Evolutionary conservation across 163 green algal species (phyloP).

Genomic region (Chloroidium sp.): DNA sequence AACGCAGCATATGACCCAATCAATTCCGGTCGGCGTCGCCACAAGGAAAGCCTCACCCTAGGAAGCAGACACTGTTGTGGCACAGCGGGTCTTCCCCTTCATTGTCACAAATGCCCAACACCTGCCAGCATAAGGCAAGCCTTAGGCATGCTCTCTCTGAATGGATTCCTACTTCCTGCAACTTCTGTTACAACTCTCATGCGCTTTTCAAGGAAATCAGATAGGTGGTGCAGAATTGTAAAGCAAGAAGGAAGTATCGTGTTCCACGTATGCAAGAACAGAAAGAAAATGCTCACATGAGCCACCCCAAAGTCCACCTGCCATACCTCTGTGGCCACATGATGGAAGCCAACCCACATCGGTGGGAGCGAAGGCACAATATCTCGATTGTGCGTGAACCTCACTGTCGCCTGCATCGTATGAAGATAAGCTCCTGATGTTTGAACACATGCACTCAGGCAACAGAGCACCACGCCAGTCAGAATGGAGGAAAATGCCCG

Average conservation of each 20-base stretch:
- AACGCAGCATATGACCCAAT: too few relatives aligned
- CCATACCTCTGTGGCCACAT: slow-evolving; percentile 59
- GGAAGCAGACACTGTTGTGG: slow-evolving; percentile 74
- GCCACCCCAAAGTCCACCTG: slow-evolving; percentile 9
- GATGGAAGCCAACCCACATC: slow-evolving; percentile 68
- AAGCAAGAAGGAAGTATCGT: background rate
- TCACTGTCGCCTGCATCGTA: slow-evolving; percentile 7
- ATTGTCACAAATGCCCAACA: slow-evolving; percentile 61
- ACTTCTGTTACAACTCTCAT: too few relatives aligned
- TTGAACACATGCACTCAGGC: too few relatives aligned
- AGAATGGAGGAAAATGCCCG: too few relatives aligned
- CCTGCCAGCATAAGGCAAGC: background rate
- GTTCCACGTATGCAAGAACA: background rate
- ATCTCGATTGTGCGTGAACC: slow-evolving; percentile 84
- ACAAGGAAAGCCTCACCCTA: slow-evolving; percentile 30
- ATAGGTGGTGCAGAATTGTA: too few relatives aligned
- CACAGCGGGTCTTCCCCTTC: slow-evolving; percentile 76
- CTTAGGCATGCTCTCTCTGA: too few relatives aligned
- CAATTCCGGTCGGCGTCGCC: too few relatives aligned
- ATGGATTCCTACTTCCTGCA: too few relatives aligned
- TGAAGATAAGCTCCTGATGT: too few relatives aligned
- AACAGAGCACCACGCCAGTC: too few relatives aligned
- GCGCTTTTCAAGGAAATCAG: too few relatives aligned
- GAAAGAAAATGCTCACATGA: background rate
- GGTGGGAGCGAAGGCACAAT: slow-evolving; percentile 75